These are phyloP conservation scores for Paecilomyces niveus DNA, from an alignment of 2,329 filamentous ascomycete species.

Conservation along the genomic window DNA sequence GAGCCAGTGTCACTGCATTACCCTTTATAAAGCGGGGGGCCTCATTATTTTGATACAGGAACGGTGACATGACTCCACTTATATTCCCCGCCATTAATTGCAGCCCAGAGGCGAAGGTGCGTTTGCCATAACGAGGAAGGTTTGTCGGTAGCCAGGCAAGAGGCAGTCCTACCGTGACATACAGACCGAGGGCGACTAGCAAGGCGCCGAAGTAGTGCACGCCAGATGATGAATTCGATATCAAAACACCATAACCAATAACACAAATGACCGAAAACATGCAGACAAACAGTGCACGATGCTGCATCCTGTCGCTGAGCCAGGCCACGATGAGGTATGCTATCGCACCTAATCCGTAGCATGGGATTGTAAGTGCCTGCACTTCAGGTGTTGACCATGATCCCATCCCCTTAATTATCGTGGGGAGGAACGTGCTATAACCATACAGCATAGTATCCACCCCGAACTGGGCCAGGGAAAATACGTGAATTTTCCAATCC, in stretches of 20 bases:
- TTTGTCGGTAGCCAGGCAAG: slow-evolving; percentile 58
- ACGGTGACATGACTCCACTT: slow-evolving; percentile 66
- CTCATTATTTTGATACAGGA: slow-evolving; percentile 43
- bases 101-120: slow-evolving; percentile 63
- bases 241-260: slow-evolving; percentile 61
- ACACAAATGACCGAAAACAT: slow-evolving; percentile 57
- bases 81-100: slow-evolving; percentile 65
- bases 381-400: slow-evolving; percentile 57
- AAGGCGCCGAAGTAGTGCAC: slow-evolving; percentile 72
- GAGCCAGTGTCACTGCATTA: slow-evolving; percentile 53
- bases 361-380: slow-evolving; percentile 71
- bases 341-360: slow-evolving; percentile 65
- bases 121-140: slow-evolving; percentile 66
- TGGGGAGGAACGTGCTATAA: slow-evolving; percentile 70
- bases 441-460: slow-evolving; percentile 72
- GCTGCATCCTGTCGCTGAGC: slow-evolving; percentile 61
- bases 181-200: slow-evolving; percentile 66
- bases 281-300: slow-evolving; percentile 58
- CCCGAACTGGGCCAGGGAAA: slow-evolving; percentile 64
- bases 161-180: slow-evolving; percentile 51
- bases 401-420: slow-evolving; percentile 66
- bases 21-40: slow-evolving; percentile 54
- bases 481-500: slow-evolving; percentile 71
- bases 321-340: slow-evolving; percentile 61
- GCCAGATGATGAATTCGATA: slow-evolving; percentile 52